Percentiles rank a stretch among this genome's conserved stretches.
Evolutionary conservation across 129 eudicot genomes (phyloP).

Genomic region (Deinandra increscens): DNA sequence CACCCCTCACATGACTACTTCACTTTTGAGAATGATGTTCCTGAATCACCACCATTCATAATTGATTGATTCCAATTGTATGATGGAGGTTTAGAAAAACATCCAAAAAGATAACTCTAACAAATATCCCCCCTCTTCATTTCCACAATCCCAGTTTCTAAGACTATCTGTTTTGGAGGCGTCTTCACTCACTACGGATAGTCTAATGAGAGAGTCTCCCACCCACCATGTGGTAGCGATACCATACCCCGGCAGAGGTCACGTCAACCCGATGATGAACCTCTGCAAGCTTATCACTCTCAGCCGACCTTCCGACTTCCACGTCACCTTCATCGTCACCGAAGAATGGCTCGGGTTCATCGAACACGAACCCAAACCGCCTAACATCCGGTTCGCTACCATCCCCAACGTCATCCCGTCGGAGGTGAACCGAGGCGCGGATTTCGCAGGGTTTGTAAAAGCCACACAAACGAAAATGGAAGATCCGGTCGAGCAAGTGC

Average conservation of each 20-base stretch:
- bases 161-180: too few species aligned
- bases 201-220: neutral
- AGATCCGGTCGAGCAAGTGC: slow-evolving; percentile 51
- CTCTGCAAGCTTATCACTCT: slow-evolving; percentile 48
- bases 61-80: too few species aligned
- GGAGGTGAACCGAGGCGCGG: slow-evolving; percentile 45
- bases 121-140: neutral
- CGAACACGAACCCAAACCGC: slow-evolving; percentile 45
- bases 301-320: slow-evolving; percentile 19
- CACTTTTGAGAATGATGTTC: too few species aligned
- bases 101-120: too few species aligned
- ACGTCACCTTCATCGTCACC: slow-evolving; percentile 53
- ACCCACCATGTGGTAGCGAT: slow-evolving; percentile 66
- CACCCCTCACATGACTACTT: too few species aligned
- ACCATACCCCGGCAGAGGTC: slow-evolving; percentile 73
- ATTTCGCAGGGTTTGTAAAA: slow-evolving; percentile 36
- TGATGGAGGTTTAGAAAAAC: too few species aligned
- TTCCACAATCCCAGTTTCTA: neutral
- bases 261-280: slow-evolving; percentile 64
- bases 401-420: slow-evolving; percentile 69
- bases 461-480: slow-evolving; percentile 47
- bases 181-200: too few species aligned
- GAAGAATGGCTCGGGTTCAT: slow-evolving; percentile 70
- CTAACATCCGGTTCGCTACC: slow-evolving; percentile 40
- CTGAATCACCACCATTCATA: too few species aligned